Evolutionary conservation across 1,284 basidiomycete species (phyloP).

Genomic region (Fistulinella staudtii): DNA sequence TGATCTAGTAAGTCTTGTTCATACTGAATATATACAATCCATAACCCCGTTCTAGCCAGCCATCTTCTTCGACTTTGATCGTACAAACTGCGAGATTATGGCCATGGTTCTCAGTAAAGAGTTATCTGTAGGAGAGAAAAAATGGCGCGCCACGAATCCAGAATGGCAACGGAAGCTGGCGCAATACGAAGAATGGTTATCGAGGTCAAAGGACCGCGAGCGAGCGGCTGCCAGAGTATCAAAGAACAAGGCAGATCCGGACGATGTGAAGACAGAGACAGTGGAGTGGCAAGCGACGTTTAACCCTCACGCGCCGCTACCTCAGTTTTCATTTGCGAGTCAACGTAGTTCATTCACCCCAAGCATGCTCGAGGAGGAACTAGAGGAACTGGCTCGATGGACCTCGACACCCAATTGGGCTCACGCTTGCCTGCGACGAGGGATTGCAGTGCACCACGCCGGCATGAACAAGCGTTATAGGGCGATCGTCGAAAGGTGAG

Average conservation of each 20-base stretch:
- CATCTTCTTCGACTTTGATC: slow-evolving; percentile 64
- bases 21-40: no score
- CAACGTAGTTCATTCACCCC: slow-evolving; percentile 40
- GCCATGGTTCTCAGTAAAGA: slow-evolving; percentile 36
- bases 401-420: slow-evolving; percentile 40
- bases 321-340: slow-evolving; percentile 58
- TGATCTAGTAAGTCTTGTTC: slow-evolving; percentile 45
- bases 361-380: slow-evolving; percentile 47
- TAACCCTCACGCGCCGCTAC: slow-evolving; percentile 52
- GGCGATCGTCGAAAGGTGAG: slow-evolving; percentile 55
- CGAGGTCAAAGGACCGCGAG: slow-evolving; percentile 42
- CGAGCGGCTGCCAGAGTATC: slow-evolving; percentile 36
- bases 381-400: slow-evolving; percentile 39
- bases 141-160: slow-evolving; percentile 46
- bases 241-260: slow-evolving; percentile 35
- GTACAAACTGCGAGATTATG: slow-evolving; percentile 55
- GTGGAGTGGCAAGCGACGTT: slow-evolving; percentile 51
- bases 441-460: slow-evolving; percentile 65
- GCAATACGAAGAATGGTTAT: slow-evolving; percentile 50
- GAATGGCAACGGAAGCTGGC: slow-evolving; percentile 51
- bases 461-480: slow-evolving; percentile 66
- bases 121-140: slow-evolving; percentile 42
- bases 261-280: slow-evolving; percentile 26
- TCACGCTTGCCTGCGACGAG: slow-evolving; percentile 47
- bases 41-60: slow-evolving; percentile 45